Base-by-base conservation (phyloP, 306 rosid species). In the Citrullus colocynthis region DNA sequence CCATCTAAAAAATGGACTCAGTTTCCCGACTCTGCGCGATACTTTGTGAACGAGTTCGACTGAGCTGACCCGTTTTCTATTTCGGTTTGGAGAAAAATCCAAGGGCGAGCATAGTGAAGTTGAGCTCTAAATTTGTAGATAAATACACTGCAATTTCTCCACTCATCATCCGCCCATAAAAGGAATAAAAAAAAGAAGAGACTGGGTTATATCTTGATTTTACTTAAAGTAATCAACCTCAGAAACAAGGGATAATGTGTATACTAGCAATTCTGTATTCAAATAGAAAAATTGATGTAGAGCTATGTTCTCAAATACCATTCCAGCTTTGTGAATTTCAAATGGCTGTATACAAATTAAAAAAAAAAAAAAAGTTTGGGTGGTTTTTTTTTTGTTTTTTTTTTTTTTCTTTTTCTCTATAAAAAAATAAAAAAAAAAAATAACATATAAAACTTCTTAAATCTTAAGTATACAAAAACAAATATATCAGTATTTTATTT, bases 1-100 rank as follows among this genome's bases (percentile, higher is more conserved):
- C 84, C 96, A 93, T 90, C 87, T 93, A 24, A 91, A 91, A 88
- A 88, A 85, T 59, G 96, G 97, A 72, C 88, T 91, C 74, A 58
- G 83, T 60, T 93, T 93, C 83, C 96, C 93, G 4, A 78, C 86
- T 32, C 12, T 70, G 20, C 91, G 90, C 0, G 97, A 90, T 78
- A 82, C 54, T 81, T 86, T 84, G n/a, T 88, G 69, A 78, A 37
- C 39, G 13, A 16, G 24, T 45, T 14, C 4, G 8, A 16, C 41
- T 13, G 39, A 45, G 41, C 76, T 28, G 59, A 71, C 52, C 20
- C 0, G 21, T 3, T 39, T 6, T 44, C 11, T 71, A 14, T 15
- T 71, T 20, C 9, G 6, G 75, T 45, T 70, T 2, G 36, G 21
- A 28, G 59, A 48, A 24, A 49, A 49, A 28, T 24, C 24, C 15